Base-by-base conservation (phyloP, 495 filamentous ascomycete genomes). In the Penicillium paradoxum region DNA sequence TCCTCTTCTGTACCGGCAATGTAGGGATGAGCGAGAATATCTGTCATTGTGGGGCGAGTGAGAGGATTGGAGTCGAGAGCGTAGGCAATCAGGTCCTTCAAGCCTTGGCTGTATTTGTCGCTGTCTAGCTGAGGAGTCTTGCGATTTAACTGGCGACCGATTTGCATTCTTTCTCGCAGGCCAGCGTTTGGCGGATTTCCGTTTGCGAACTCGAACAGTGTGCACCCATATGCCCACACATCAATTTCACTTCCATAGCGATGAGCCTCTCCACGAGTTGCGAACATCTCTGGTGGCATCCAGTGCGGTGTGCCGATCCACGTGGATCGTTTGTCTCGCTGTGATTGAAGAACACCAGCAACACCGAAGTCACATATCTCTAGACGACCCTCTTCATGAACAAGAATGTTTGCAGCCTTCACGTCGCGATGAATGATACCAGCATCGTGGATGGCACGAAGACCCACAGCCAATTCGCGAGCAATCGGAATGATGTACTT, bases 331-430 rank as follows among this genome's bases (percentile, higher is more conserved):
- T 97, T 98, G 59, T 93, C 87, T 37, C 83, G 64, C 51, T 87
- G 88, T 10, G 82, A 88, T 57, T 96, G 89, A 36, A 96, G 76
- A 49, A 95, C 78, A 42, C 89, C 92, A 18, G 92, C 88, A 47
- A 98, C 90, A 50, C 93, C 93, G 67, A 97, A 98, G 64, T 98
- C 93, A 64, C 93, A 96, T 21, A 98, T 82, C 62, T 97, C 89
- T 10, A 97, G 78, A 18, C 79, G 78, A 4, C 93, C 93, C 53
- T 89, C 81, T 67, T 97, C 92, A 24, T 88, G 88, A 45, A 97
- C 83, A 44, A 97, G 78, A 33, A 98, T 83, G 60, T 98, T 98
- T 27, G 89, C 91, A 63, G 84, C 86, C 76, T 98, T 98, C 60
- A 98, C 84, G 74, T 98, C 93, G 58, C 93, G 83, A 71, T 98